phyloP scores from a whole-genome alignment of 768 basidiomycete genomes.

The Podaxis sp. region DNA sequence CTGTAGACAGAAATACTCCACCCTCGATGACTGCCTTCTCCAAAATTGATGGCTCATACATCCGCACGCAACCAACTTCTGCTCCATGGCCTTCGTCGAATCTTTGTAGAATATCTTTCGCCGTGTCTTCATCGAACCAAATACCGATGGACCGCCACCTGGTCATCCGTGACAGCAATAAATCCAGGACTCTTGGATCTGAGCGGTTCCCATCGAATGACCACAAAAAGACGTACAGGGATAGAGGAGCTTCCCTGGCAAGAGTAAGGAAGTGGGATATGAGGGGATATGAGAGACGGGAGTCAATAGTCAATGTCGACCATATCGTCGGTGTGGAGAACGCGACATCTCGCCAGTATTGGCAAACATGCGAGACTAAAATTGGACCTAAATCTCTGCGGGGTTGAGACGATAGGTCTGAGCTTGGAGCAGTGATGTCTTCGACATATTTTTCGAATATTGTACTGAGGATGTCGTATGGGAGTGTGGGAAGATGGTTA shows the following conservation, averaged over 20 bases:
- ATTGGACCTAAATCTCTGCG: not conserved
- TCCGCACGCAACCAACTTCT: not conserved
- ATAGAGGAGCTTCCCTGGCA: not conserved
- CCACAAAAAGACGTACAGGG: not conserved
- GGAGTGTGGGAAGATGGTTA: not conserved
- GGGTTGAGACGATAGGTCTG: not conserved
- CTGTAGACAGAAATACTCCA: not conserved
- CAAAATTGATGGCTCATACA: not conserved
- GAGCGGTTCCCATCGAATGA: not conserved
- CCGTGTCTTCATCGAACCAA: slow-evolving; percentile 8
- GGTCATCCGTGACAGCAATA: not conserved
- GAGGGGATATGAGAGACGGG: not conserved
- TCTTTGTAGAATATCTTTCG: slow-evolving; percentile 1
- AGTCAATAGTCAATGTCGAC: not conserved
- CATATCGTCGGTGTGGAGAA: slow-evolving; percentile 9
- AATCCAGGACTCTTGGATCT: not conserved
- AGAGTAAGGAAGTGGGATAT: slow-evolving; percentile 8
- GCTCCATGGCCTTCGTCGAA: not conserved
- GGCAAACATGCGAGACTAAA: slow-evolving; percentile 11
- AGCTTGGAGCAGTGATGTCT: not conserved
- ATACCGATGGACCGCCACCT: slow-evolving; percentile 6
- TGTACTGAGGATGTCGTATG: slow-evolving; percentile 1
- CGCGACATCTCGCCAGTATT: slow-evolving; percentile 11
- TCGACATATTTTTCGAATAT: not conserved
- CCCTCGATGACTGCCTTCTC: slow-evolving; percentile 5